Conservation (phyloP, 2,329 filamentous ascomycete species). For the Verticillium dahliae region DNA sequence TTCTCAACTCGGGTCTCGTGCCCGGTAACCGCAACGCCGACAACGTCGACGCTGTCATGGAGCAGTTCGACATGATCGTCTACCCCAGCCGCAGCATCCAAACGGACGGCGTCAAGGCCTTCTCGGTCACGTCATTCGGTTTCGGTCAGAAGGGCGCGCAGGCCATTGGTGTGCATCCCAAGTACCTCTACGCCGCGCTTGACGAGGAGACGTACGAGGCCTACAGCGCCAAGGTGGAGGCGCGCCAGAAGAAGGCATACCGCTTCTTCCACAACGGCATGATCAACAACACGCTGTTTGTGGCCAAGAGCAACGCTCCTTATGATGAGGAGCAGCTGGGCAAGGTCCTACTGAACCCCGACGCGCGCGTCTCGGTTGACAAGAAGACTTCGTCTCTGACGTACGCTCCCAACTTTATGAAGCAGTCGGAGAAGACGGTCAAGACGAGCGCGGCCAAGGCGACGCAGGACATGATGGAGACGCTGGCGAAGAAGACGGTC, state of each 20-base stretch:
- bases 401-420: constrained; percentile 65
- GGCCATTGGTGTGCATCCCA: constrained; percentile 92
- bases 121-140: constrained; percentile 97
- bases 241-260: constrained; percentile 97
- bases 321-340: constrained; percentile 84
- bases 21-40: constrained; percentile 97
- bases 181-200: constrained; percentile 91
- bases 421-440: constrained; percentile 51
- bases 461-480: constrained; percentile 71
- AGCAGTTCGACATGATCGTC: constrained; percentile 95
- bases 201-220: constrained; percentile 75
- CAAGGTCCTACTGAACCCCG: constrained; percentile 88
- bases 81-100: constrained; percentile 94
- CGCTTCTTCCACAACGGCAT: constrained; percentile 97
- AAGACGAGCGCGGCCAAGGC: constrained; percentile 46
- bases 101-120: constrained; percentile 96
- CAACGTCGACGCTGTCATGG: constrained; percentile 93
- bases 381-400: constrained; percentile 78
- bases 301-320: constrained; percentile 85
- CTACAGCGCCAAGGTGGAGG: constrained; percentile 84
- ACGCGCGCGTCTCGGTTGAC: constrained; percentile 76
- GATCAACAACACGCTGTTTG: constrained; percentile 97
- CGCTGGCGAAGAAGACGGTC: constrained; percentile 58
- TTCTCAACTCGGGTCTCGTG: constrained; percentile 87
- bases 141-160: constrained; percentile 99